Evolutionary conservation across 805 yeast genomes (phyloP), one percentile per base, ranked within the genome.

Genomic region (Lipomyces chichibuensis): DNA sequence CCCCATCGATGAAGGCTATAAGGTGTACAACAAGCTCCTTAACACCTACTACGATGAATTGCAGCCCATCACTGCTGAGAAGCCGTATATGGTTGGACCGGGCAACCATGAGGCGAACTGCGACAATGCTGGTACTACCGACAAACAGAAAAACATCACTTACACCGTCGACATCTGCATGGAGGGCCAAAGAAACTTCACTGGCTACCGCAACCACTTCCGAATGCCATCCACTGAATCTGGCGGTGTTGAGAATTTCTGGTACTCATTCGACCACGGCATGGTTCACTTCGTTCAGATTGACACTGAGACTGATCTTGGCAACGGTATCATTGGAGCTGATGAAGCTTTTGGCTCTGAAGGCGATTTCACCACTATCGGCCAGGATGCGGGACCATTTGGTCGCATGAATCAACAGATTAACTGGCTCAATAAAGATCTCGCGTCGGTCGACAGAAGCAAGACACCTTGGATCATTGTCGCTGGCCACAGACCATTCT

Each of bases 261-360:
- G 77, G 77, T 75, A 74, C 63, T 75, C 77, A 2, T 75, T 66
- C 43, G 75, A 75, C 54, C 71, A 75, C 62, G 75, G 76, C 20
- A 54, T 65, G 25, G 77, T 67, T 9, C 77, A 75, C 60, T 75
- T 70, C 60, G 66, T 75, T 8, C 73, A 69, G 52, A 54, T 75
- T 60, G 67, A 74, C 61, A 72, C 74, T 13, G 77, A 75, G 59
- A 72, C 77, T 1, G 77, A 75, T 57, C 67, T 74, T 51, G 75
- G 71, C 23, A 55, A 63, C 27, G 73, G 71, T 32, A 46, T 63
- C 20, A 52, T 73, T 37, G 74, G 64, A 5, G 68, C 73, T 1
- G 25, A 20, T 17, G 55, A 52, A 13, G 14, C 55, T 14, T 13
- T 3, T 13, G 55, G 55, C 17, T 8, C 53, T n/a, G 53, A 49